Percentiles rank a stretch among this genome's conserved stretches.
Evolutionary conservation across 2,329 filamentous ascomycete genomes (phyloP).

Genomic region (Gyromitra esculenta): DNA sequence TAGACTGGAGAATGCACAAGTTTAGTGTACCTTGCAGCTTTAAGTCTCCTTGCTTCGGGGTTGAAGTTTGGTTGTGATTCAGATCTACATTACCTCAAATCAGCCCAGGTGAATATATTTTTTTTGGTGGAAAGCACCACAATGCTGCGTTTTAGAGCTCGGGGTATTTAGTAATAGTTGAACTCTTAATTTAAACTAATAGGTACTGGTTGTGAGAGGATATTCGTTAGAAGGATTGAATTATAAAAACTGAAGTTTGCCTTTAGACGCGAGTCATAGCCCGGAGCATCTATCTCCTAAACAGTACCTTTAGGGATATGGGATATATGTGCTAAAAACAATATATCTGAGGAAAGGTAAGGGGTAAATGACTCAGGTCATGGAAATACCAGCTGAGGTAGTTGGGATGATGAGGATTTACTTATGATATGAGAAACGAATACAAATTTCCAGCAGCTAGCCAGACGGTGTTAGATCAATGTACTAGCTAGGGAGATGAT

Average conservation of each 20-base stretch:
- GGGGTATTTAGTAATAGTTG: neutral
- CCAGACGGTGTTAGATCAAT: too few species aligned
- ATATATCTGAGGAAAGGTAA: neutral
- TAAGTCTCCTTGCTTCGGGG: too few species aligned
- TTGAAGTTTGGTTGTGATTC: too few species aligned
- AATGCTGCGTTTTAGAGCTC: too few species aligned
- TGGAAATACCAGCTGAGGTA: neutral
- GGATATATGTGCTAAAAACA: neutral
- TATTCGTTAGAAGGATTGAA: neutral
- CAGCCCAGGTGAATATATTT: too few species aligned
- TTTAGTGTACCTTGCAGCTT: slow-evolving; percentile 27
- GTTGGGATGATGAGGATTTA: neutral
- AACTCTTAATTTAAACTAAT: neutral
- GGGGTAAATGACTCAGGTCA: neutral
- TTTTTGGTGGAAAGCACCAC: too few species aligned
- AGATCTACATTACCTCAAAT: too few species aligned
- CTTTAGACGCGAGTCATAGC: neutral
- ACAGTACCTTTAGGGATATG: neutral
- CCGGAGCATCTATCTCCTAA: neutral
- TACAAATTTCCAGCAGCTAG: too few species aligned
- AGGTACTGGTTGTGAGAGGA: neutral
- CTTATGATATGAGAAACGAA: neutral
- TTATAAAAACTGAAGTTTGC: neutral
- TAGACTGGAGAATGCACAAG: slow-evolving; percentile 15
- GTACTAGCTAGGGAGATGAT: too few species aligned